Base-by-base conservation (phyloP, 164 flowering plant species). In the Chimonanthus salicifolius region DNA sequence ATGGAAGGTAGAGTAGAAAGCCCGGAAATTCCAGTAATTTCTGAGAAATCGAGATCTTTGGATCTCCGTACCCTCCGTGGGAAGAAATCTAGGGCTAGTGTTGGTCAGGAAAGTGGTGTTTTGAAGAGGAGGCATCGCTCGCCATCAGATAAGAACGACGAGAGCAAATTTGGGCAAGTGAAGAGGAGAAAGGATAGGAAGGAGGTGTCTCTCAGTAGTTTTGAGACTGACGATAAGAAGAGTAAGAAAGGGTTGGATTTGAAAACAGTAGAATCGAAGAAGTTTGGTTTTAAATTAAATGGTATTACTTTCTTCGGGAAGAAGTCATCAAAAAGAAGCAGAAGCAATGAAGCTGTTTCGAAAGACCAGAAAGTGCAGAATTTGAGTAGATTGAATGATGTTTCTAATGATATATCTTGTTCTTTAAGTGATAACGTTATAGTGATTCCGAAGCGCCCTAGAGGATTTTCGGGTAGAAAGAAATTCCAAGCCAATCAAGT, bases 1-100 rank as follows among this genome's bases (percentile, higher is more conserved):
- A 94, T 90, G 98, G 98, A 90, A 83, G 76, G 72, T 84, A 87
- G 86, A 68, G 76, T 78, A 74, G 88, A 74, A 62, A 80, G 64
- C 64, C 74, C 85, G 73, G 83, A 83, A 82, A 87, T 81, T 45
- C 49, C 74, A 78, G 86, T 76, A 77, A 80, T 72, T 75, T 77
- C 85, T 6, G 80, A 80, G 81, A 86, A 88, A 75, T 73, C 89
- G 68, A 85, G 86, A 80, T 87, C 91, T 51, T 78, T 89, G 88
- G 91, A 90, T 84, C 76, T 86, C 72, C 84, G 85, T 74, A 89
- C 87, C 73, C 51, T 88, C 11, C 87, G 85, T 71, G 78, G 62
- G 21, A 78, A 78, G 49, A 74, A 85, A 67, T 71, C 86, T 62
- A 67, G 62, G 71, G 77, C 44, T 47, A 71, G 77, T 4, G 54